Evolutionary conservation across 1,284 basidiomycete species (phyloP).

Genomic region (Trichosporon sp.): DNA sequence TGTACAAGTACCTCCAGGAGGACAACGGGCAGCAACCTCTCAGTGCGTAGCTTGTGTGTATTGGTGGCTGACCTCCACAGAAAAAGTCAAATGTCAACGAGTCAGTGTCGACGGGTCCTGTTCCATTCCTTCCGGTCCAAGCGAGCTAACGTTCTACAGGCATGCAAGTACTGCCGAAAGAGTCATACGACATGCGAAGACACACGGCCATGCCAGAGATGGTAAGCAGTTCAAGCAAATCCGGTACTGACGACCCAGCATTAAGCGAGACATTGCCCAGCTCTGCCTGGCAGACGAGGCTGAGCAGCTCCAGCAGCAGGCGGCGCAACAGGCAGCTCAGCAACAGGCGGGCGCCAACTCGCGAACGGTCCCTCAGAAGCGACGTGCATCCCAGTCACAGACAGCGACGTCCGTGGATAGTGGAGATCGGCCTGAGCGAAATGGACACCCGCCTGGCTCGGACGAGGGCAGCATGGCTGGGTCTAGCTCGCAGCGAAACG

Average conservation of each 20-base stretch:
- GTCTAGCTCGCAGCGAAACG: conserved; percentile 9
- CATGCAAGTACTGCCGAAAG: conserved; percentile 36
- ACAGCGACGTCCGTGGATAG: conserved; percentile 9
- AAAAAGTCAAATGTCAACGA: conserved; percentile 34
- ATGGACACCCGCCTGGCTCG: conserved; percentile 16
- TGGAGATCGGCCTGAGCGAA: conserved; percentile 14
- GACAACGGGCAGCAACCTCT: conserved; percentile 29
- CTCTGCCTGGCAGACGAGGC: conserved; percentile 32
- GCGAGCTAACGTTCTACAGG: conserved; percentile 24
- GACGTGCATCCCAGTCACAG: conserved; percentile 21
- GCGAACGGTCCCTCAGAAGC: conserved; percentile 27
- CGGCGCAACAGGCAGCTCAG: conserved; percentile 30
- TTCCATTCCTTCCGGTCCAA: neutral
- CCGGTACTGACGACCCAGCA: conserved; percentile 22
- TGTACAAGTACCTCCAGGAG: conserved; percentile 36
- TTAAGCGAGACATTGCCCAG: conserved; percentile 35
- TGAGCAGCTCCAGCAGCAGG: conserved; percentile 32
- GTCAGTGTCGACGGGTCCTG: conserved; percentile 14
- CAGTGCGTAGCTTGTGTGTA: conserved; percentile 22
- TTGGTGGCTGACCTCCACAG: conserved; percentile 17
- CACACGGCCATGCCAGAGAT: conserved; percentile 33
- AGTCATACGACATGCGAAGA: conserved; percentile 34
- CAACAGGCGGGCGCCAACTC: conserved; percentile 18
- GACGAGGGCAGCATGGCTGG: conserved; percentile 1
- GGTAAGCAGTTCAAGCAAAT: conserved; percentile 23